Base-by-base conservation (phyloP, 2,329 filamentous ascomycete genomes). In the Epichloe elymi region DNA sequence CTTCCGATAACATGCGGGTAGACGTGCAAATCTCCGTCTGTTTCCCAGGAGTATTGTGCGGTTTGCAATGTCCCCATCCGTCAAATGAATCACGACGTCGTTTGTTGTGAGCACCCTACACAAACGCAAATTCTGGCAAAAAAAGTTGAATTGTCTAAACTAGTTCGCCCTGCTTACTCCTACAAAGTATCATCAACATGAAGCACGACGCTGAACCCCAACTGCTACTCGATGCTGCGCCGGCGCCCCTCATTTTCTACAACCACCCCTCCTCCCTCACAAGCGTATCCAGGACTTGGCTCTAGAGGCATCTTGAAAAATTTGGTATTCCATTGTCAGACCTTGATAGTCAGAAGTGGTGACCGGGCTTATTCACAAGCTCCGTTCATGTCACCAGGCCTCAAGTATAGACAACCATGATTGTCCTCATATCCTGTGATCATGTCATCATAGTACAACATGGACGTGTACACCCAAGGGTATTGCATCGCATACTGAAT, bases 371-470 rank as follows among this genome's bases (percentile, higher is more conserved):
- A 42, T 20, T 8, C 20, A 11, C n/a, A 19, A 42, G n/a, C 40
- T 42, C 40, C 40, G 6, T 45, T 11, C 46, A 26, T 17, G 17
- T 40, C 36, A 17, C n/a, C 19, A n/a, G n/a, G 7, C 17, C 5
- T 12, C 11, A n/a, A 26, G 14, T n/a, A 14, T 33, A 46, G 4
- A 37, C 8, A 30, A 36, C 19, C 10, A 36, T 19, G n/a, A 12
- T 20, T 20, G 44, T 36, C 35, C 36, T 20, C 46, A 17, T 35
- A 37, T 37, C 44, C 8, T 35, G 30, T 30, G 0, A 46, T 51
- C 51, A 41, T 38, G 41, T 37, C 41, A 46, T 50, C 50, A 51
- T 55, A 49, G 45, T 53, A 55, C 54, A 55, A 37, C 42, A 49
- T 49, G 17, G 49, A 37, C 46, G 33, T 41, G 37, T 37, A 35